Evolutionary conservation across 179 eudicot genomes (phyloP).

Genomic region (Drosera spatulata): DNA sequence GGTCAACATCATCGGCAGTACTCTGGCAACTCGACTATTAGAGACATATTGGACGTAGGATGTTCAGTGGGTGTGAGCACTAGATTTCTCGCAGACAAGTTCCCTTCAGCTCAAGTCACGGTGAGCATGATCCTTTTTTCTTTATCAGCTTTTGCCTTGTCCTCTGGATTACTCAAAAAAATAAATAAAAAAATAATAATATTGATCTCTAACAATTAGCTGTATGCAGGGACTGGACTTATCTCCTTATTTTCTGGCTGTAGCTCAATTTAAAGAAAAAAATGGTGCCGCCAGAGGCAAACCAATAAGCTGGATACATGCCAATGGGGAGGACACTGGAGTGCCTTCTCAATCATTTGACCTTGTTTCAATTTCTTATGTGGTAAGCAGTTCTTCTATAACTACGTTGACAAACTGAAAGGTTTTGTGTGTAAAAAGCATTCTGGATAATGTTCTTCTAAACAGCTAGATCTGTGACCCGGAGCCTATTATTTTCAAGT

Average conservation of each 20-base stretch:
- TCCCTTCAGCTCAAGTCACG: slow-evolving; percentile 63
- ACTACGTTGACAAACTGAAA: no score
- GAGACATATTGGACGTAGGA: slow-evolving; percentile 76
- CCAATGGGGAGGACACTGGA: slow-evolving; percentile 87
- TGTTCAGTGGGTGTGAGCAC: slow-evolving; percentile 95
- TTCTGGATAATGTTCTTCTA: no score
- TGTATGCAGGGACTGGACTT: slow-evolving; percentile 73
- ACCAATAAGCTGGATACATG: slow-evolving; percentile 71
- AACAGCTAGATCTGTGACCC: not conserved
- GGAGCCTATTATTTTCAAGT: not conserved
- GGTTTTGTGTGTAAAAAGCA: no score
- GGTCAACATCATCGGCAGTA: slow-evolving; percentile 61
- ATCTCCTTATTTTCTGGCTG: slow-evolving; percentile 93
- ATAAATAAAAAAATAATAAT: not conserved
- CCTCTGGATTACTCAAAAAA: no score
- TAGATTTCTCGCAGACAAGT: slow-evolving; percentile 59
- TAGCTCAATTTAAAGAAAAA: slow-evolving; percentile 84
- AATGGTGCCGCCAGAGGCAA: slow-evolving; percentile 26
- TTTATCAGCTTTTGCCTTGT: no score
- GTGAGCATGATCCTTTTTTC: slow-evolving; percentile 19
- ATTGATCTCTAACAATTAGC: not conserved
- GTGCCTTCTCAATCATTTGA: slow-evolving; percentile 77
- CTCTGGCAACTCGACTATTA: slow-evolving; percentile 34
- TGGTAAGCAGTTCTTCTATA: slow-evolving; percentile 21
- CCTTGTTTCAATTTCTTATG: slow-evolving; percentile 81